These are phyloP conservation scores for Candida corydali DNA, from an alignment of 805 yeast species.

Conservation along the genomic window DNA sequence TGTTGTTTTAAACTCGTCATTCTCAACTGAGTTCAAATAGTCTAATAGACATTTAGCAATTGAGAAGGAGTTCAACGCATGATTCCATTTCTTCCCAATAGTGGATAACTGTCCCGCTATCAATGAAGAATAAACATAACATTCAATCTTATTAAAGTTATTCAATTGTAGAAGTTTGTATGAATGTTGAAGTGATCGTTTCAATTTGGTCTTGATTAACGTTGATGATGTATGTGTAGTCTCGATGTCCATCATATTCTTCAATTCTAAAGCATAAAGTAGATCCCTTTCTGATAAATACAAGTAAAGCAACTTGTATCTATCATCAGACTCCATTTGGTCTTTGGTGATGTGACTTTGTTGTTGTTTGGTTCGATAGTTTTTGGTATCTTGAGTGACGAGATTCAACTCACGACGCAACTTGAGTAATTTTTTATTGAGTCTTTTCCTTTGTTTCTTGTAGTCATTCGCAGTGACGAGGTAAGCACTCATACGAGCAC, in stretches of 20 bases:
- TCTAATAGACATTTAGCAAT: conserved; percentile 61
- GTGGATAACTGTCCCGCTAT: conserved; percentile 49
- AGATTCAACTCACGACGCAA: conserved; percentile 63
- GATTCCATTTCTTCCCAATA: conserved; percentile 51
- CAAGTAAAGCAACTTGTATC: conserved; percentile 57
- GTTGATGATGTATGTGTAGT: conserved; percentile 25
- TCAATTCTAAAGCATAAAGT: conserved; percentile 63
- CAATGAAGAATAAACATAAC: conserved; percentile 41
- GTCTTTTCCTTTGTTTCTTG: conserved; percentile 59
- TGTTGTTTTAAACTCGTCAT: conserved; percentile 26
- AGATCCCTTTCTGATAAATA: conserved; percentile 75
- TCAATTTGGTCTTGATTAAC: conserved; percentile 58
- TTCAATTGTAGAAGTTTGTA: conserved; percentile 40
- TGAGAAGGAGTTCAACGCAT: conserved; percentile 50
- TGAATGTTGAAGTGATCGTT: conserved; percentile 50
- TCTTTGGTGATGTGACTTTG: conserved; percentile 43
- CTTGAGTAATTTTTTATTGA: conserved; percentile 56
- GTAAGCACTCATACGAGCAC: conserved; percentile 58
- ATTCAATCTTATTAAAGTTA: conserved; percentile 33
- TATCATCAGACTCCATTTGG: conserved; percentile 47
- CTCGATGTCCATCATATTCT: conserved; percentile 49
- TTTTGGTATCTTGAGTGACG: conserved; percentile 63
- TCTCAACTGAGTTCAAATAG: conserved; percentile 34
- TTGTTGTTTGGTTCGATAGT: conserved; percentile 48
- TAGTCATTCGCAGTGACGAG: conserved; percentile 68